Base-by-base conservation (phyloP, 495 filamentous ascomycete species). In the Talaromyces ruber region DNA sequence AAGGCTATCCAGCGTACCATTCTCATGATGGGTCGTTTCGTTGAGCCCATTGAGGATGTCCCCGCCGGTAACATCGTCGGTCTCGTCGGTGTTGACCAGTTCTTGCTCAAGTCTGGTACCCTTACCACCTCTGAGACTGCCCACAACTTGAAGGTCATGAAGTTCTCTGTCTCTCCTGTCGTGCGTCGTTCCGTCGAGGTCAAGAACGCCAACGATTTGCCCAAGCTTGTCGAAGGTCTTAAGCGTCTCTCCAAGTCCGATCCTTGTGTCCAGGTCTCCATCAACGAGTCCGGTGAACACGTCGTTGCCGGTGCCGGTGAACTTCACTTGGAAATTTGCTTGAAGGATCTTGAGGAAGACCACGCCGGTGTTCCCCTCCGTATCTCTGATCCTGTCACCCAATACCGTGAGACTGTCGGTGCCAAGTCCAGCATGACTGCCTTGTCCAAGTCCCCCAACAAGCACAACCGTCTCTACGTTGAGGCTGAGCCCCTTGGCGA, bases 61-160 rank as follows among this genome's bases (percentile, higher is more conserved):
- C 94, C 94, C 67, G 92, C 93, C 70, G 94, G 94, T 83, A 99
- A 99, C 87, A 98, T 99, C 81, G 87, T 95, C 70, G 94, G 94
- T 84, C 83, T 99, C 68, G 94, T 99, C 72, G 94, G 94, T 88
- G 89, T 99, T 73, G 94, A 99, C 76, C 94, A 99, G 85, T 99
- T 99, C 90, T 82, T 99, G 81, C 91, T 99, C 84, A 99, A 99
- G 88, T 98, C 94, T 72, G 94, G 94, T 86, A 99, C 94, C 67
- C 87, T 99, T 66, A 96, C 92, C 77, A 99, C 95, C 72, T 86
- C 86, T 71, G 94, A 99, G 64, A 93, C 93, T 64, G 94, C 94
- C 70, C 94, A 99, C 88, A 99, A 99, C 86, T 80, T 99, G 67
- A 99, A 98, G 88, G 94, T 99, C 80, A 99, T 99, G 94, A 97